These are phyloP conservation scores for Centella asiatica DNA, from an alignment of 129 eudicot species.

Conservation along the genomic window DNA sequence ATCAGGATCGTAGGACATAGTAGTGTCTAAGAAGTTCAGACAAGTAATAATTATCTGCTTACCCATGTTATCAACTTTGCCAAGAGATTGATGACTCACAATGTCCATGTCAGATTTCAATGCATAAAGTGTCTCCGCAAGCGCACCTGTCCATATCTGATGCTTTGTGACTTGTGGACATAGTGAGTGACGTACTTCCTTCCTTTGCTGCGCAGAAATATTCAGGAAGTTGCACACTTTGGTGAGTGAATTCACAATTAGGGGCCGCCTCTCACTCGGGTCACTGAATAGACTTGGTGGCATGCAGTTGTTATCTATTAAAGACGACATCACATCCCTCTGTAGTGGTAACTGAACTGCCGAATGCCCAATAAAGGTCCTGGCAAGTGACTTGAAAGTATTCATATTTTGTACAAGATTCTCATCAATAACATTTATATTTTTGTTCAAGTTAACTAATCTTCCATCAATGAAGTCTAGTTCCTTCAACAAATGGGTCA, in stretches of 20 bases:
- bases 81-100: constrained; percentile 15
- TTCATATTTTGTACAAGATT: constrained; percentile 43
- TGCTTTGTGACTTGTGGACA: constrained; percentile 82
- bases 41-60: constrained; percentile 59
- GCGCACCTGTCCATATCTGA: constrained; percentile 63
- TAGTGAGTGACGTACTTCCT: constrained; percentile 50
- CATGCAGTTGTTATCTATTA: constrained; percentile 3
- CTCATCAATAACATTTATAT: constrained; percentile 45
- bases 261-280: constrained; percentile 35
- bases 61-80: constrained; percentile 40
- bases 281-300: constrained; percentile 30
- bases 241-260: constrained; percentile 48
- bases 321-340: constrained; percentile 22
- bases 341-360: constrained; percentile 24
- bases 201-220: constrained; percentile 83
- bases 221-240: constrained; percentile 49
- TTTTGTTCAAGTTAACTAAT: constrained; percentile 40
- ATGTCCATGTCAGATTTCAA: constrained; percentile 42
- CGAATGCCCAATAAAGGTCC: constrained; percentile 39
- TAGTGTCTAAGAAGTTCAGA: constrained; percentile 49
- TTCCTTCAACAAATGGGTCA: constrained; percentile 45
- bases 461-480: constrained; percentile 58
- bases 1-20: constrained; percentile 40
- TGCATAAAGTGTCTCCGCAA: constrained; percentile 45
- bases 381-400: constrained; percentile 43